A percentile compares a stretch with the other conserved stretches of the same genome.
phyloP scores from a whole-genome alignment of 495 filamentous ascomycete species.

The Aspergillus mulundensis region DNA sequence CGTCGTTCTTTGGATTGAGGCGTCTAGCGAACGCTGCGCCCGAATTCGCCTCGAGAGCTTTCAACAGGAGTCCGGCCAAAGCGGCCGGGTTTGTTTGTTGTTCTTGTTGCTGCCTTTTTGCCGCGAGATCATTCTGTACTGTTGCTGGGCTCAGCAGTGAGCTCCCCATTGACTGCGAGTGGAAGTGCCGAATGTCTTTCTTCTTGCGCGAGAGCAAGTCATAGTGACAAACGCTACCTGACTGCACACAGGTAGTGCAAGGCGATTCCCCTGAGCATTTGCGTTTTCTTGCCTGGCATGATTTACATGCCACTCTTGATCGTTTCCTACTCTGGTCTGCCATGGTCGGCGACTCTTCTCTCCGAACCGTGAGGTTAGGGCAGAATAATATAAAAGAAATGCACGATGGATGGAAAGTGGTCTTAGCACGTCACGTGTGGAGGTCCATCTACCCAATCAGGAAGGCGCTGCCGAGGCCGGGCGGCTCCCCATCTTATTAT shows the following conservation, averaged over 20 bases:
- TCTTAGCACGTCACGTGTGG: neutral
- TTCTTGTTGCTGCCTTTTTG: neutral
- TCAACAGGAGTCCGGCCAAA: slow-evolving; percentile 20
- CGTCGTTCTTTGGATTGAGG: slow-evolving; percentile 49
- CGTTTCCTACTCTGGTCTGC: slow-evolving; percentile 37
- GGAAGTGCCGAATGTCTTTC: slow-evolving; percentile 18
- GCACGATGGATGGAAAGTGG: too few species aligned
- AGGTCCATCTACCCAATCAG: neutral
- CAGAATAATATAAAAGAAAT: neutral
- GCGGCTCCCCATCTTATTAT: too few species aligned
- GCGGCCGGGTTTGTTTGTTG: slow-evolving; percentile 8
- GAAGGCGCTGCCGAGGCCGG: too few species aligned
- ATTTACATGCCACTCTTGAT: slow-evolving; percentile 46
- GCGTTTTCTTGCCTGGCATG: slow-evolving; percentile 50
- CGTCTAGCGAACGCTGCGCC: slow-evolving; percentile 53
- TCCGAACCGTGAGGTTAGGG: neutral
- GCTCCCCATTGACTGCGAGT: slow-evolving; percentile 9
- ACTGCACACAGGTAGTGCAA: slow-evolving; percentile 47
- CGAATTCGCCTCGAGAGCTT: slow-evolving; percentile 49
- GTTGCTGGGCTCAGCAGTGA: slow-evolving; percentile 16
- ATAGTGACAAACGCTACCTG: slow-evolving; percentile 47
- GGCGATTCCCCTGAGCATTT: slow-evolving; percentile 52
- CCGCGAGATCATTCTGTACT: slow-evolving; percentile 13
- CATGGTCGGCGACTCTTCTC: slow-evolving; percentile 19
- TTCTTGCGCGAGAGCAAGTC: slow-evolving; percentile 34